Evolutionary conservation across 768 basidiomycete species (phyloP).

Genomic region (Tylopilus rubrobrunneus): DNA sequence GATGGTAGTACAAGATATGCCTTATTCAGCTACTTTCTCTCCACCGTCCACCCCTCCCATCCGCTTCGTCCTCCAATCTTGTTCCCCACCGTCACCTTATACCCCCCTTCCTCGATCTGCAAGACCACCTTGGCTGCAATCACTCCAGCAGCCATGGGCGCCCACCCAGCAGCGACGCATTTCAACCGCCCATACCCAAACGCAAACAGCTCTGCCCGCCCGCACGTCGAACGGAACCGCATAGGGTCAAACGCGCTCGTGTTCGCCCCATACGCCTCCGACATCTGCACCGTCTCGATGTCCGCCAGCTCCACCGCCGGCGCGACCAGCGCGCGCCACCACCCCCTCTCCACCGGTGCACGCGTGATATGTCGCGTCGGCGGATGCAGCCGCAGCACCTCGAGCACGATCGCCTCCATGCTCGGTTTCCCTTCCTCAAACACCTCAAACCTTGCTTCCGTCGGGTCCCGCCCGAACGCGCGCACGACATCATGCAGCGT

Average conservation of each 20-base stretch:
- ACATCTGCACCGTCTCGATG: conserved; percentile 17
- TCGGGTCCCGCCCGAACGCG: conserved; percentile 20
- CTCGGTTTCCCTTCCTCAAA: conserved; percentile 16
- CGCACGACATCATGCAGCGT: conserved; percentile 25
- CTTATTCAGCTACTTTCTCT: neutral
- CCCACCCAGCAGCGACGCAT: conserved; percentile 49
- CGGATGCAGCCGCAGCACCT: conserved; percentile 29
- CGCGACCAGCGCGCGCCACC: conserved; percentile 10
- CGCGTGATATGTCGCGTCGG: conserved; percentile 25
- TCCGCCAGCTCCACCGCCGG: conserved; percentile 23
- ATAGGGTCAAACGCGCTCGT: conserved; percentile 45
- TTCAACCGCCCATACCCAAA: conserved; percentile 43
- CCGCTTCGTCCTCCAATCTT: conserved; percentile 42
- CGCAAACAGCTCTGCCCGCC: conserved; percentile 30
- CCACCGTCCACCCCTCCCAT: conserved; percentile 43
- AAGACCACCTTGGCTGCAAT: conserved; percentile 42
- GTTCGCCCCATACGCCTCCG: conserved; percentile 23
- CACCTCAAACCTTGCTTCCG: conserved; percentile 14
- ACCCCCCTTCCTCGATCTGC: conserved; percentile 25
- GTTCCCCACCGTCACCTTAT: conserved; percentile 10
- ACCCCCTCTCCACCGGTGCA: neutral
- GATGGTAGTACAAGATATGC: neutral
- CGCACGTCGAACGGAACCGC: conserved; percentile 32
- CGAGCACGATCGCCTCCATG: conserved; percentile 24
- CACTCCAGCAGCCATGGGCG: conserved; percentile 51